Evolutionary conservation across 2,329 filamentous ascomycete genomes (phyloP), one percentile per base, ranked within the genome.

Genomic region (Thermochaetoides dissita): DNA sequence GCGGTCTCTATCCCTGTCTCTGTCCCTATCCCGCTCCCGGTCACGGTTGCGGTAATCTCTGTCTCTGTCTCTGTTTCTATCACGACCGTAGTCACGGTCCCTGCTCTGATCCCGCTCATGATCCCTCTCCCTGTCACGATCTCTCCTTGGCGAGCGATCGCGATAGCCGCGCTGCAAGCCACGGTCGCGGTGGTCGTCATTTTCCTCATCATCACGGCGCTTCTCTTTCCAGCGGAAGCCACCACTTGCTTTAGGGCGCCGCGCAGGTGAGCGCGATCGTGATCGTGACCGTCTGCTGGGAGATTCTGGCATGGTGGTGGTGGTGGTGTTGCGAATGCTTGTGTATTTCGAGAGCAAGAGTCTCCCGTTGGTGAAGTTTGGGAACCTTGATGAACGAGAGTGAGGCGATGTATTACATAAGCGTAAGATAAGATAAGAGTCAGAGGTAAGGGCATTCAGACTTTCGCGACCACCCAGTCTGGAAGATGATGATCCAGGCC

Each of bases 1-100:
- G 49, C 49, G 42, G 48, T 58, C 51, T 48, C 39, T 30, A 46
- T 55, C 54, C 34, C 53, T 59, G 30, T 54, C 51, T 6, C 50
- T 42, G 36, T 57, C 57, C 48, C 49, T 41, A 46, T 57, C 51
- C 49, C 36, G 24, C 47, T 55, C 53, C 36, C 51, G 59, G 51
- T 44, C 47, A 73, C 61, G 41, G n/a, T 61, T 60, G 41, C 65
- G 52, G 36, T 42, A 32, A 35, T 10, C 41, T 24, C 57, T 30
- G 17, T 44, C 44, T 6, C 44, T 51, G 37, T 45, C 41, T 8
- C 43, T 48, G 71, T 62, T 44, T 60, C 61, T 44, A 5, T 24
- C 17, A 24, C 17, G 17, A 24, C 17, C 17, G 17, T 24, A 24
- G 17, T 24, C 17, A 24, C 17, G 17, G 12, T 51, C 51, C 52